Base-by-base conservation (phyloP, 2,329 filamentous ascomycete genomes). In the Aureobasidium zeae region DNA sequence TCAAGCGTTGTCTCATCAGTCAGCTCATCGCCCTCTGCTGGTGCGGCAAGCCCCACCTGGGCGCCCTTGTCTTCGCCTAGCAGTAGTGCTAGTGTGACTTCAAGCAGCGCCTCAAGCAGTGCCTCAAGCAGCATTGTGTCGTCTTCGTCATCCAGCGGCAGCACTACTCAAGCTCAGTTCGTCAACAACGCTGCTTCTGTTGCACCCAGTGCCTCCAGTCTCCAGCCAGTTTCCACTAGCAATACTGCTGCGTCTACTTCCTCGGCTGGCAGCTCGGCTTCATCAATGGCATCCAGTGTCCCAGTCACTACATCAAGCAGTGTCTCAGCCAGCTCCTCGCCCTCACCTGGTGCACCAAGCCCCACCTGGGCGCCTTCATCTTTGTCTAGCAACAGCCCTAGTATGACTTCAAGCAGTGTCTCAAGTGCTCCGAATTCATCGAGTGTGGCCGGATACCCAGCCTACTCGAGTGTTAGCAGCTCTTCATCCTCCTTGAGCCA, bases 41-140 rank as follows among this genome's bases (percentile, higher is more conserved):
- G 26, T 1, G 31, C 31, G 36, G n/a, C 36, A 22, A 39, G 36
- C 25, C 24, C 35, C 10, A 28, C 35, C 12, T 38, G 35, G 35
- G 35, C 24, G 10, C 24, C 35, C 10, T 38, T 25, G 11, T 19
- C 35, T n/a, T 38, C 35, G 4, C 20, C 24, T 25, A 29, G 21
- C 5, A 8, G 24, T 7, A 20, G 11, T 12, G 16, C 10, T 9
- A 11, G 25, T 16, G 8, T 19, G 4, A 15, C 26, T 3, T 30
- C 26, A 8, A 39, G 25, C n/a, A 6, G 17, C 4, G 20, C 31
- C 16, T 34, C 19, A n/a, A 32, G 21, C 11, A 30, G 9, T 16
- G 22, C 20, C 11, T 17, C n/a, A 9, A 29, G 35, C 35, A 38
- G 36, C n/a, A 17, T 13, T 17, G 36, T 19, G 26, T 20, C 24